These are phyloP conservation scores for Nymphaea thermarum DNA, from an alignment of 164 flowering plant species.

Conservation along the genomic window DNA sequence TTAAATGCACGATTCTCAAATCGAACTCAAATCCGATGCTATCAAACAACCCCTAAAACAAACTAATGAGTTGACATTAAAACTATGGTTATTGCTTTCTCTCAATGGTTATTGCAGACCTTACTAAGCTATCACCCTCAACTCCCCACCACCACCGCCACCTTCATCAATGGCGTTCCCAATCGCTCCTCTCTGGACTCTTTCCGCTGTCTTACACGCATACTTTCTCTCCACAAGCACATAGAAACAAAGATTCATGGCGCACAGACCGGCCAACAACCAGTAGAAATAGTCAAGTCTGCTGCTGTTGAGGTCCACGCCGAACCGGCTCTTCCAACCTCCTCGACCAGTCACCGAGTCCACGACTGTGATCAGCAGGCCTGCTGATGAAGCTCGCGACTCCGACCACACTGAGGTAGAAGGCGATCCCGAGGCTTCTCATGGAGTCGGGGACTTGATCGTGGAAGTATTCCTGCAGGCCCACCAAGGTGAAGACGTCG, in stretches of 20 bases:
- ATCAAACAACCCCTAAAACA: too few relatives aligned
- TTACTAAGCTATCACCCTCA: too few relatives aligned
- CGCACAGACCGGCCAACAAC: conserved; percentile 37
- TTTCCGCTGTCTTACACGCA: conserved; percentile 40
- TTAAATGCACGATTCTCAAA: too few relatives aligned
- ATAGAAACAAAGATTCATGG: conserved; percentile 28
- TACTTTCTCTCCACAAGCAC: conserved; percentile 32
- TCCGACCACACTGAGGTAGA: conserved; percentile 58
- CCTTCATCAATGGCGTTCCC: neutral
- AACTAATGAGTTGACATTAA: too few relatives aligned
- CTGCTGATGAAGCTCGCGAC: conserved; percentile 43
- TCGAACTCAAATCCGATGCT: too few relatives aligned
- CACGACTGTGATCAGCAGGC: conserved; percentile 37
- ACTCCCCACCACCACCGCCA: neutral
- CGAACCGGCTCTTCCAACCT: conserved; percentile 39
- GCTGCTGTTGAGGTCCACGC: conserved; percentile 41
- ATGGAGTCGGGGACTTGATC: conserved; percentile 61
- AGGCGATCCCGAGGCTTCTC: conserved; percentile 66
- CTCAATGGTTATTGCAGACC: too few relatives aligned
- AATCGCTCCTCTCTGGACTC: neutral
- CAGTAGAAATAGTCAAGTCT: conserved; percentile 58
- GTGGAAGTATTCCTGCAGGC: conserved; percentile 71
- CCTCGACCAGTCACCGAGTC: conserved; percentile 29
- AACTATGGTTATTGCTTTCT: too few relatives aligned
- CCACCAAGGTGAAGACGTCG: conserved; percentile 58